A percentile compares a stretch with the other conserved stretches of the same genome.
These are phyloP conservation scores for Butyriboletus appendiculatus DNA, from an alignment of 1,284 basidiomycete species.

Conservation along the genomic window DNA sequence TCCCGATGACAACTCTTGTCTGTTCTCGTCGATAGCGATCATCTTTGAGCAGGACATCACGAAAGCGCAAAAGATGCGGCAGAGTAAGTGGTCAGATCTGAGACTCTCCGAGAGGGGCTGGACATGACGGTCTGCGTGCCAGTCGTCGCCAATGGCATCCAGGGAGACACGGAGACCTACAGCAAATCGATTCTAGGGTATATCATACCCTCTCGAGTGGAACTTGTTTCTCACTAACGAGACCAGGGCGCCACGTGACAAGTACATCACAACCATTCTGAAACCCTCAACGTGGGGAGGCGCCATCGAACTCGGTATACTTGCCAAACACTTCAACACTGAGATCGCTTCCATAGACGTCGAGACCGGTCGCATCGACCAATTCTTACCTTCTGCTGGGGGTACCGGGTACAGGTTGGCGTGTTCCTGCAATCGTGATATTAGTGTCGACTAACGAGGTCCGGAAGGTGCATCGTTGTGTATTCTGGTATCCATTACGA, in stretches of 20 bases:
- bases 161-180: conserved; percentile 68
- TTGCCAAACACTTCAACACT: conserved; percentile 77
- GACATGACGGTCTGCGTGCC: conserved; percentile 5
- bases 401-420: conserved; percentile 38
- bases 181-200: conserved; percentile 86
- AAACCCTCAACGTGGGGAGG: conserved; percentile 89
- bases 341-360: conserved; percentile 93
- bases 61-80: conserved; percentile 64
- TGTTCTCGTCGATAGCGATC: conserved; percentile 85
- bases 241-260: conserved; percentile 62
- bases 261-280: conserved; percentile 81
- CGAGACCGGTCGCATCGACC: conserved; percentile 87
- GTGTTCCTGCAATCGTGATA: not conserved
- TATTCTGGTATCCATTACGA: conserved; percentile 98
- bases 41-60: conserved; percentile 80
- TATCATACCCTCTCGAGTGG: conserved; percentile 19
- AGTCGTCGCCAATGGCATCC: conserved; percentile 86
- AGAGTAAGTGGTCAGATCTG: conserved; percentile 47
- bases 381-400: conserved; percentile 50
- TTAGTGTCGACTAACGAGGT: conserved; percentile 3
- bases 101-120: not conserved
- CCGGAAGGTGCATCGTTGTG: conserved; percentile 64
- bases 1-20: conserved; percentile 91
- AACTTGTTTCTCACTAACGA: conserved; percentile 15
- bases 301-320: conserved; percentile 86